Base-by-base conservation (phyloP, 768 basidiomycete species). In the Trametes gibbosa region DNA sequence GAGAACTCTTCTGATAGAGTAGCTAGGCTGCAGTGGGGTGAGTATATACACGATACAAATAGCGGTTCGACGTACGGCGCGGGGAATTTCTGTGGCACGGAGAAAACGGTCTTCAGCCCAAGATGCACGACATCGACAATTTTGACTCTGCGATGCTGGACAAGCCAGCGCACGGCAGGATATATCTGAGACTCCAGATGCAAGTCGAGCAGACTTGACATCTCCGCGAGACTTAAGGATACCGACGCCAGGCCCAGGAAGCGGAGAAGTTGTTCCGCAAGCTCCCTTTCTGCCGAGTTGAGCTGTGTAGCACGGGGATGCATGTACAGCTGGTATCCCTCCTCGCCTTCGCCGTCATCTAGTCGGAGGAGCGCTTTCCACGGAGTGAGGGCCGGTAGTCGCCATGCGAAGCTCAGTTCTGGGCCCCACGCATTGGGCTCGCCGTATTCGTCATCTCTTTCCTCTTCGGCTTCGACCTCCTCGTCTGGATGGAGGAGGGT, bases 361-460 rank as follows among this genome's bases (percentile, higher is more conserved):
- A 96, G 68, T 16, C 94, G 79, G 6, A 98, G 74, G 16, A 98
- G 70, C 21, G 92, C 89, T 69, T 97, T 97, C 96, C 96, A 98
- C 5, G 96, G 95, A 16, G 84, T 79, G 23, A 98, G 79, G 17
- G 81, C 74, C 9, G 89, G 85, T 2, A 93, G 75, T 46, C 80
- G 79, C 88, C 88, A 92, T 2, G 90, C 90, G 55, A 84, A 76
- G 64, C 79, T 78, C 71, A 90, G 78, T 53, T 87, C 86, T 37
- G 77, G 79, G 17, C 86, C 88, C 90, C 91, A 90, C 7, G 75
- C 66, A 34, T 64, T 69, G 6, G 67, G 66, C 37, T 78, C 76
- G 41, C 78, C 81, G 41, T 60, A 56, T 27, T 61, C 61, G 35
- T 64, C 63, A 12, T 82, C 82, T 23, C 56, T 50, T 46, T 85